Percentiles rank a stretch among this genome's conserved stretches.
These are phyloP conservation scores for Rhazya stricta DNA, from an alignment of 257 asterid genomes.

Conservation along the genomic window DNA sequence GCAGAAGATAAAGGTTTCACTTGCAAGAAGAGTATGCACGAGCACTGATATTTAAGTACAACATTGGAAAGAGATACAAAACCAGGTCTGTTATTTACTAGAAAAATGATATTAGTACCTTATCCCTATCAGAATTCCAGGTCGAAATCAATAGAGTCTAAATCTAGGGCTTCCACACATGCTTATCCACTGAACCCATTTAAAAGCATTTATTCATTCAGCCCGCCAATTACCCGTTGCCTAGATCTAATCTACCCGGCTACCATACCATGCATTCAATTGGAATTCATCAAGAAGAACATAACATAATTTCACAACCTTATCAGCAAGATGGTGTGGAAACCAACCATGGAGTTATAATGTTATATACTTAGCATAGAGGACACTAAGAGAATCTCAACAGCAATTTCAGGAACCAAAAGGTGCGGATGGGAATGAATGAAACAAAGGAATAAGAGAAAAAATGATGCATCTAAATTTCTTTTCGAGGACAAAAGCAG, in stretches of 20 bases:
- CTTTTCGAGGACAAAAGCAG: background rate
- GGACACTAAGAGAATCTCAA: background rate
- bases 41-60: background rate
- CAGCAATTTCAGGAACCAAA: background rate
- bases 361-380: background rate
- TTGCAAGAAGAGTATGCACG: background rate
- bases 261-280: background rate
- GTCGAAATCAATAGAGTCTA: background rate
- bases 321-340: background rate
- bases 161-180: background rate
- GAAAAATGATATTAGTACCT: background rate
- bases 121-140: conserved; percentile 1
- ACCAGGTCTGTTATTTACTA: background rate
- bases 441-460: background rate
- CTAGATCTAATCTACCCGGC: background rate
- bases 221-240: background rate
- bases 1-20: background rate
- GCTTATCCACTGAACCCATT: background rate
- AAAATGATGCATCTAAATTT: background rate
- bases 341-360: too few species aligned
- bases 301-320: background rate
- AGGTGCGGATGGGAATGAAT: background rate
- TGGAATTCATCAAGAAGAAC: background rate
- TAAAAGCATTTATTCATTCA: background rate
- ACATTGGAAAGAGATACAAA: background rate